Evolutionary conservation across 352 stramenopile genomes (phyloP).

Genomic region (Phytopythium sindhum): DNA sequence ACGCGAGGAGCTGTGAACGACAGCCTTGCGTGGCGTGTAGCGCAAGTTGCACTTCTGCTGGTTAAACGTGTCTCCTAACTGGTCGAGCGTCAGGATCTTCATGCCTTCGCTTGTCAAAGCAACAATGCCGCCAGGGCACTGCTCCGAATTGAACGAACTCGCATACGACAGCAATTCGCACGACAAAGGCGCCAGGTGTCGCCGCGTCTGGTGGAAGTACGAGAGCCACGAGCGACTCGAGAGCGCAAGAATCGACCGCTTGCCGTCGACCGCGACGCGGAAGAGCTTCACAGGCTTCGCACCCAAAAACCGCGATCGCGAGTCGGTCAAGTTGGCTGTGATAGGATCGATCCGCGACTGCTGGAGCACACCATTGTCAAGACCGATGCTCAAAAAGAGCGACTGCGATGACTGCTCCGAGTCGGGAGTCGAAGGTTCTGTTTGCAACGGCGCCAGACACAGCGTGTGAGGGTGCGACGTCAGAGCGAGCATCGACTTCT

Average conservation of each 20-base stretch:
- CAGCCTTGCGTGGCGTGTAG: slow-evolving; percentile 97
- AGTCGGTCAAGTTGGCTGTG: slow-evolving; percentile 81
- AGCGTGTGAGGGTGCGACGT: slow-evolving; percentile 83
- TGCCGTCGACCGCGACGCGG: slow-evolving; percentile 87
- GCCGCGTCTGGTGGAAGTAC: slow-evolving; percentile 89
- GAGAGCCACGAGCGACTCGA: slow-evolving; percentile 96
- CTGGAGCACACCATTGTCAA: slow-evolving; percentile 96
- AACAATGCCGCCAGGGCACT: slow-evolving; percentile 96
- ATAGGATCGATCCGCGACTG: slow-evolving; percentile 88
- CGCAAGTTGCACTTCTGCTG: slow-evolving; percentile 93
- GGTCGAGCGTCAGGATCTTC: slow-evolving; percentile 96
- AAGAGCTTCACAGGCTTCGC: slow-evolving; percentile 94
- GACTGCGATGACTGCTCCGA: slow-evolving; percentile 53
- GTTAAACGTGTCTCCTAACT: slow-evolving; percentile 96
- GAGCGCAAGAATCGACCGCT: slow-evolving; percentile 92
- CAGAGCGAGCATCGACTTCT: slow-evolving; percentile 80
- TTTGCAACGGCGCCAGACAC: slow-evolving; percentile 75
- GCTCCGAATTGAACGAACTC: slow-evolving; percentile 95
- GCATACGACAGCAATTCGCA: slow-evolving; percentile 95
- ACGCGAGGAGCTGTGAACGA: slow-evolving; percentile 83
- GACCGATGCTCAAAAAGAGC: slow-evolving; percentile 82
- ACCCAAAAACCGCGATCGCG: slow-evolving; percentile 93
- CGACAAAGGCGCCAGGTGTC: slow-evolving; percentile 93
- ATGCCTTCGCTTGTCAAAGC: slow-evolving; percentile 94
- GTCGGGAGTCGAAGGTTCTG: slow-evolving; percentile 58